A percentile compares a stretch with the other conserved stretches of the same genome.
These are phyloP conservation scores for Henckelia pumila DNA, from an alignment of 257 asterid species.

Conservation along the genomic window DNA sequence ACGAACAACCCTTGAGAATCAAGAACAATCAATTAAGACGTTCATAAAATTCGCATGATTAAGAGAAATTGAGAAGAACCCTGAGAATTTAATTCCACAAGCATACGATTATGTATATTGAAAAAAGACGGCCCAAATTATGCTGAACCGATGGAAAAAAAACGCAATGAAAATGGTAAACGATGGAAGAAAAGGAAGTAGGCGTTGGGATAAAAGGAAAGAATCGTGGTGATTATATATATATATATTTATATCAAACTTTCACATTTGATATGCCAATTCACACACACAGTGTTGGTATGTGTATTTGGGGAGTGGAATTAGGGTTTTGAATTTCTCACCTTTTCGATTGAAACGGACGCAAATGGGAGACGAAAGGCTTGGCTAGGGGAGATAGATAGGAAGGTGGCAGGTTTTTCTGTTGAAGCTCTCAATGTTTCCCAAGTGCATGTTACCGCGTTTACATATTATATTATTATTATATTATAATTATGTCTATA, in stretches of 20 bases:
- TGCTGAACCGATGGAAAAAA: background rate
- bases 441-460: slow-evolving; percentile 21
- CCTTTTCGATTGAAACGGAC: slow-evolving; percentile 23
- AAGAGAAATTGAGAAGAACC: background rate
- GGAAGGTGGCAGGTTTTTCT: slow-evolving; percentile 38
- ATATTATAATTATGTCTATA: too few species aligned
- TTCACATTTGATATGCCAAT: slow-evolving; percentile 5
- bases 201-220: background rate
- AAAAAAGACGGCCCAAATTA: background rate
- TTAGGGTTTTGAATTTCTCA: slow-evolving; percentile 25
- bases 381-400: background rate
- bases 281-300: background rate
- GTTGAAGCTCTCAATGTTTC: slow-evolving; percentile 32
- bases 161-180: background rate
- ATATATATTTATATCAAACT: background rate
- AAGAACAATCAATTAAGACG: background rate
- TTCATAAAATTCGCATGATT: background rate
- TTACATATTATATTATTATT: too few species aligned
- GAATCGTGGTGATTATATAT: slow-evolving; percentile 4
- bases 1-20: background rate
- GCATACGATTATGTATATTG: background rate
- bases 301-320: background rate
- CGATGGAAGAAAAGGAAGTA: background rate
- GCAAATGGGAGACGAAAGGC: slow-evolving; percentile 19
- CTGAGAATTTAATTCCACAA: background rate